Base-by-base conservation (phyloP, 352 stramenopile species). In the Phytophthora melonis region DNA sequence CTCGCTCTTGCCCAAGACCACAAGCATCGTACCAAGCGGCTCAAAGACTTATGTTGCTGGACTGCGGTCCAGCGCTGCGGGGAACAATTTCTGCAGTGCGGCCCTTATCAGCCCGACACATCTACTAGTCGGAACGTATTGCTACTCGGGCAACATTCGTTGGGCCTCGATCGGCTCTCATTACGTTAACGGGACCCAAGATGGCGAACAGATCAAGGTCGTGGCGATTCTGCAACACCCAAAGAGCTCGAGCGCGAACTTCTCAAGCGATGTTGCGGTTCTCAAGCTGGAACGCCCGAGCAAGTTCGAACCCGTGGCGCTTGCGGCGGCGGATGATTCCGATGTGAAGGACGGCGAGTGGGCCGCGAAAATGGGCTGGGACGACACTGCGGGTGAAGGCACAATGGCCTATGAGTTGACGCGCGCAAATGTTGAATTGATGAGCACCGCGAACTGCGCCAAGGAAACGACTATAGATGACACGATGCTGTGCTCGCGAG, bases 141-240 rank as follows among this genome's bases (percentile, higher is more conserved):
- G 82, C 61, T 49, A 45, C 14, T 27, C 41, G n/a, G 74, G 60
- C 19, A 19, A 54, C 10, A 76, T 82, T 63, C 62, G 67, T 11
- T 86, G 78, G 59, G 80, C 76, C 0, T 72, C 74, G 1, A 67
- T 91, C 21, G 82, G 80, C 36, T 81, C 83, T 52, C 77, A 89
- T 78, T 90, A 77, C 69, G 5, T 77, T 9, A 83, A 69, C 39
- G 81, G 82, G 54, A 73, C 63, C 10, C 58, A 63, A 18, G 73
- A 89, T 52, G 78, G 80, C 18, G 76, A 87, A 62, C 75, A 72
- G 36, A 85, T 90, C 47, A 61, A 68, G 9, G 74, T 91, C 9
- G 58, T 78, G 19, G 70, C 63, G 19, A 19, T 72, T 2, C 74
- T 69, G 2, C 72, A 66, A n/a, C 82, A 92, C 69, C 82, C 83